Conservation (phyloP, 805 yeast genomes). For the Lachancea quebecensis region DNA sequence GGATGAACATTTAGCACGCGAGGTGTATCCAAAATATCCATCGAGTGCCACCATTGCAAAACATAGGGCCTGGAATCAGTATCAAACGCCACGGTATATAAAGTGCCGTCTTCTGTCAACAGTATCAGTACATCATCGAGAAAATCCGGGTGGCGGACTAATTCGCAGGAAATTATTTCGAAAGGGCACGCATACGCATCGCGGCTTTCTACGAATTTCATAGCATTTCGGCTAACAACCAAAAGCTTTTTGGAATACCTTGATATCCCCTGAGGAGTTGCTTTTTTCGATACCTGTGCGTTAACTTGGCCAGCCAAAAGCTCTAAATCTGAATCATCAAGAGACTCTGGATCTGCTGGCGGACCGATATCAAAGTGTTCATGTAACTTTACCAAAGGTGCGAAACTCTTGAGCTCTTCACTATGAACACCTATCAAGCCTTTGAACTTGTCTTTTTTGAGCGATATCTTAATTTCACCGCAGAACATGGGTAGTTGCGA, state of each 20-base stretch:
- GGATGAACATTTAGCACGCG: constrained; percentile 12
- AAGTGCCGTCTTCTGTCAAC: neutral
- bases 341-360: constrained; percentile 21
- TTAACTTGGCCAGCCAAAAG: constrained; percentile 7
- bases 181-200: constrained; percentile 3
- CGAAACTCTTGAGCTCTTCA: constrained; percentile 1
- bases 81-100: constrained; percentile 4
- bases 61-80: constrained; percentile 6
- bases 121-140: constrained; percentile 3
- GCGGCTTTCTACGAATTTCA: neutral
- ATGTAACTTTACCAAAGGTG: constrained; percentile 1
- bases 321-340: constrained; percentile 27
- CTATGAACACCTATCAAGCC: neutral
- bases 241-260: neutral
- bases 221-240: constrained; percentile 2
- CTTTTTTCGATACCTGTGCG: no score
- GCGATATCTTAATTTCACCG: neutral
- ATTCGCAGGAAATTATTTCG: constrained; percentile 18
- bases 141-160: constrained; percentile 1
- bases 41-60: constrained; percentile 19
- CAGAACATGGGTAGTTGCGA: constrained; percentile 1
- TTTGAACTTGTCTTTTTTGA: neutral
- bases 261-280: neutral
- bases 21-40: constrained; percentile 6
- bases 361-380: constrained; percentile 6